These are phyloP conservation scores for Xylaria telfairii DNA, from an alignment of 495 filamentous ascomycete genomes.

Conservation along the genomic window DNA sequence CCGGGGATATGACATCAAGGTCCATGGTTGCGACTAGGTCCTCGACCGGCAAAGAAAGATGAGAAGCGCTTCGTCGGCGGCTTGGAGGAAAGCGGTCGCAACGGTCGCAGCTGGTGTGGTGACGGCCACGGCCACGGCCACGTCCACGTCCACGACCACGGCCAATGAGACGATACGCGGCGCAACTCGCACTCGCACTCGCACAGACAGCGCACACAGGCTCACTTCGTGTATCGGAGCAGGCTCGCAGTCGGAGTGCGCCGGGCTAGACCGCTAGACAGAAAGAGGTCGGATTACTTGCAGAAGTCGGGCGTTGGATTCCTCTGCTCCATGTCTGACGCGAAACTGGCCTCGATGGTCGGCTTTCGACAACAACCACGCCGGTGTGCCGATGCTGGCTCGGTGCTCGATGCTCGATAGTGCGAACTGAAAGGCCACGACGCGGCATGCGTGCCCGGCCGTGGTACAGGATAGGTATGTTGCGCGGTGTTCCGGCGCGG, in stretches of 20 bases:
- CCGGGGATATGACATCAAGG: conserved; percentile 45
- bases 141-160: too few relatives aligned
- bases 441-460: conserved; percentile 2
- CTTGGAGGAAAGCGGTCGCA: neutral
- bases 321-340: conserved; percentile 22
- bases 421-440: neutral
- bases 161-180: neutral
- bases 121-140: neutral
- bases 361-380: neutral
- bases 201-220: conserved; percentile 3
- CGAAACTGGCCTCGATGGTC: neutral
- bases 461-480: conserved; percentile 10
- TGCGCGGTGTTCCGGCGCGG: conserved; percentile 6
- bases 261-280: conserved; percentile 3
- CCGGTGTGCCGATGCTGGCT: neutral
- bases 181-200: neutral
- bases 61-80: conserved; percentile 2
- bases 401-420: neutral
- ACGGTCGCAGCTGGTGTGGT: neutral
- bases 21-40: conserved; percentile 29
- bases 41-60: neutral
- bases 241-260: conserved; percentile 9
- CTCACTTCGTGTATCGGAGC: conserved; percentile 7
- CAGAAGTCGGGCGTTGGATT: conserved; percentile 20
- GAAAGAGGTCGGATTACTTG: conserved; percentile 13